Conservation (phyloP, 1,139 yeast genomes). For the Saccharomyces pastorianus region DNA sequence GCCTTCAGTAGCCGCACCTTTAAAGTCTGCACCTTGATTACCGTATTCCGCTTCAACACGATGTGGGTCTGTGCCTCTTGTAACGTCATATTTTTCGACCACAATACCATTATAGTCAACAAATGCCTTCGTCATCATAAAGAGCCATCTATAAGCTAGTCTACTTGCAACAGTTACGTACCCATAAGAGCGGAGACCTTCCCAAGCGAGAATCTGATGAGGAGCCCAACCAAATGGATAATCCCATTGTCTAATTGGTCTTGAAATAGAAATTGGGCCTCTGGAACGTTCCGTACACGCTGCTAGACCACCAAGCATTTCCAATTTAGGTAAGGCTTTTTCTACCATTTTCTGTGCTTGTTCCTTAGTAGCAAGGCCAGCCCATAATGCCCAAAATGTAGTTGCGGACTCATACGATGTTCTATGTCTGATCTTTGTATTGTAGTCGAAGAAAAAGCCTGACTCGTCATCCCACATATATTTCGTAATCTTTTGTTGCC, state of each 20-base stretch:
- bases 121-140: constrained; percentile 83
- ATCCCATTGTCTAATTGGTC: constrained; percentile 96
- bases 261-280: constrained; percentile 58
- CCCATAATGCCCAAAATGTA: constrained; percentile 88
- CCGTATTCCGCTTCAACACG: constrained; percentile 95
- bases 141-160: constrained; percentile 79
- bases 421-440: constrained; percentile 49
- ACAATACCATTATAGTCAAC: constrained; percentile 93
- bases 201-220: constrained; percentile 93
- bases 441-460: constrained; percentile 79
- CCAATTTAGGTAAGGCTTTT: constrained; percentile 61
- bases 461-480: constrained; percentile 80
- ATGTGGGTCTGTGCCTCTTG: constrained; percentile 76
- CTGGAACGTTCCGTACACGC: constrained; percentile 76
- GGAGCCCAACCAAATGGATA: constrained; percentile 99
- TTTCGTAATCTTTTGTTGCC: constrained; percentile 54
- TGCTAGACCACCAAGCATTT: constrained; percentile 80
- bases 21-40: constrained; percentile 87
- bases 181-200: constrained; percentile 71
- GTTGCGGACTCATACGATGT: constrained; percentile 81
- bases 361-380: constrained; percentile 61
- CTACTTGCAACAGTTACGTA: constrained; percentile 59
- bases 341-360: constrained; percentile 63
- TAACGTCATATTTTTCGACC: constrained; percentile 91
- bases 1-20: constrained; percentile 94